Percentiles rank a stretch among this genome's conserved stretches.
Conservation (phyloP, 1,284 basidiomycete genomes). For the Irpex lacteus region DNA sequence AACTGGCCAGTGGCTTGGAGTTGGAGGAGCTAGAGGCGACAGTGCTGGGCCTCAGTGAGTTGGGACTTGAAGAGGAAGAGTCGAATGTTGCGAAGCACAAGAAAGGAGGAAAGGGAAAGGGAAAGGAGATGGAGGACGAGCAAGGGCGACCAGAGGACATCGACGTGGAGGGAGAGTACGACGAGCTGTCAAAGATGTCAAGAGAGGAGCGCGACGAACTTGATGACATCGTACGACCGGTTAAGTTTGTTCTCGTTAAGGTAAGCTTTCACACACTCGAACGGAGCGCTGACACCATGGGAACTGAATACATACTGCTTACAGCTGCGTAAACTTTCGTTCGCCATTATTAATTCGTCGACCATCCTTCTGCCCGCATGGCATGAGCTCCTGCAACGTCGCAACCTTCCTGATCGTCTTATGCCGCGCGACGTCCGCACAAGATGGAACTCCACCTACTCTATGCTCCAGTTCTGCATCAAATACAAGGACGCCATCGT, state of each 20-base stretch:
- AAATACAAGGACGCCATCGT: conserved; percentile 8
- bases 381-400: no score
- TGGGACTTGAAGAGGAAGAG: not conserved
- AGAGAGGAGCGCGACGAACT: conserved; percentile 7
- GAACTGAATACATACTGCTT: not conserved
- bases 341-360: no score
- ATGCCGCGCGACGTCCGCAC: no score
- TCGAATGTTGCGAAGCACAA: not conserved
- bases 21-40: conserved; percentile 1
- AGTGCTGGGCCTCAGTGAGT: not conserved
- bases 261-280: conserved; percentile 6
- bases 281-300: not conserved
- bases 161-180: conserved; percentile 14
- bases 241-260: conserved; percentile 17
- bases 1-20: conserved; percentile 6
- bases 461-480: no score
- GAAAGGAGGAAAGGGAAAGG: no score
- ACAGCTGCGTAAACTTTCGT: conserved; percentile 12
- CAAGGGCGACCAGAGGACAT: not conserved
- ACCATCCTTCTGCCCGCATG: no score
- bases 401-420: no score
- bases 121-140: no score
- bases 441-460: no score
- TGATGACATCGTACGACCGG: conserved; percentile 11
- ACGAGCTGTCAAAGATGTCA: conserved; percentile 13